These are phyloP conservation scores for Torulaspora delbrueckii DNA, from an alignment of 805 yeast species.

Conservation along the genomic window DNA sequence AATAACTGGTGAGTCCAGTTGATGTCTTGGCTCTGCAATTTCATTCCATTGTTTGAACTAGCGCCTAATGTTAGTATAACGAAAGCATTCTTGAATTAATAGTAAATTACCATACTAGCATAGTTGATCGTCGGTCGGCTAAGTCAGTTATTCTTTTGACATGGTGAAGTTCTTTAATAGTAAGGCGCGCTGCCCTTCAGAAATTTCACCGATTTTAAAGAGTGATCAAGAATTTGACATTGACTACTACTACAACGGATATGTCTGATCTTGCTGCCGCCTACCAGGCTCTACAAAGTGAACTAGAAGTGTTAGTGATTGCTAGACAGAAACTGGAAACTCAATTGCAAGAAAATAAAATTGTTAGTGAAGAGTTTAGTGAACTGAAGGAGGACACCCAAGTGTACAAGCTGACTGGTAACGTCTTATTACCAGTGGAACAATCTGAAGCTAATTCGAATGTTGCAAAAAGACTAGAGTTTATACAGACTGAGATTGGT, in stretches of 20 bases:
- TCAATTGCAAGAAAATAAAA: conserved; percentile 88
- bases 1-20: conserved; percentile 35
- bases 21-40: conserved; percentile 45
- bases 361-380: conserved; percentile 78
- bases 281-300: conserved; percentile 43
- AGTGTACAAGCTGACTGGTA: conserved; percentile 86
- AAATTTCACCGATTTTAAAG: neutral
- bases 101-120: conserved; percentile 6
- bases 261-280: conserved; percentile 25
- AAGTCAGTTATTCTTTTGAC: neutral
- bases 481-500: conserved; percentile 70
- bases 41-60: conserved; percentile 51
- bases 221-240: neutral
- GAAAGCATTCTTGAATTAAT: neutral
- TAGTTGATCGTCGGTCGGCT: neutral
- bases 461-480: conserved; percentile 85
- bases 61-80: neutral
- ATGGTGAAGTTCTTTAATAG: neutral
- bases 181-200: neutral
- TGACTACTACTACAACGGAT: neutral
- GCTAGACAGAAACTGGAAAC: conserved; percentile 87
- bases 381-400: conserved; percentile 61
- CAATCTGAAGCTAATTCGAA: conserved; percentile 73
- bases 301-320: conserved; percentile 49
- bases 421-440: conserved; percentile 87